phyloP scores from a whole-genome alignment of 176 grass and related monocot species.

The Pharus latifolius region DNA sequence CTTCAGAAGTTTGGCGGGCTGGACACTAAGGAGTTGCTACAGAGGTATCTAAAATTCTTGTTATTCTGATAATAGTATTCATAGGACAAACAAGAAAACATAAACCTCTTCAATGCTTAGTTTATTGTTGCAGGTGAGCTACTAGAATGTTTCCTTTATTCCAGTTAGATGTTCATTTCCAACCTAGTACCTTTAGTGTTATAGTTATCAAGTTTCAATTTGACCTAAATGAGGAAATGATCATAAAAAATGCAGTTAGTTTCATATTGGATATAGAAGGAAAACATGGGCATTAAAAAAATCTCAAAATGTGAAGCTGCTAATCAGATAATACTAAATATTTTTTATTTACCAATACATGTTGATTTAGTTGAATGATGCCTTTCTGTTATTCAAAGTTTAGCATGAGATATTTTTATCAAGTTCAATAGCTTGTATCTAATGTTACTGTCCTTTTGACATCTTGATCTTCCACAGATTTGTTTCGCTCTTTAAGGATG shows the following conservation, averaged over 20 bases:
- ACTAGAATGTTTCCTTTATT: background rate
- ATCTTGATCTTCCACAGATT: conserved; percentile 41
- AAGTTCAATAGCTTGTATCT: background rate
- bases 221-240: background rate
- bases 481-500: conserved; percentile 87
- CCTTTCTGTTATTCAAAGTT: background rate
- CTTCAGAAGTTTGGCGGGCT: conserved; percentile 63
- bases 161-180: background rate
- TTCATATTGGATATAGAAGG: background rate
- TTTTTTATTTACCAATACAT: too few relatives aligned
- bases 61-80: background rate
- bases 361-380: background rate
- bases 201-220: background rate
- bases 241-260: background rate
- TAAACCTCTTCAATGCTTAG: background rate
- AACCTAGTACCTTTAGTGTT: background rate
- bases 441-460: background rate
- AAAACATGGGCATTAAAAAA: background rate
- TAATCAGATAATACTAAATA: too few relatives aligned
- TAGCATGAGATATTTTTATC: background rate
- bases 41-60: conserved; percentile 43
- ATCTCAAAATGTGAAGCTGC: too few relatives aligned
- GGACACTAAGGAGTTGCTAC: conserved; percentile 66
- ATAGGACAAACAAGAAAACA: background rate
- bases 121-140: background rate